These are phyloP conservation scores for Diaporthe nobilis DNA, from an alignment of 2,329 filamentous ascomycete genomes.

Conservation along the genomic window DNA sequence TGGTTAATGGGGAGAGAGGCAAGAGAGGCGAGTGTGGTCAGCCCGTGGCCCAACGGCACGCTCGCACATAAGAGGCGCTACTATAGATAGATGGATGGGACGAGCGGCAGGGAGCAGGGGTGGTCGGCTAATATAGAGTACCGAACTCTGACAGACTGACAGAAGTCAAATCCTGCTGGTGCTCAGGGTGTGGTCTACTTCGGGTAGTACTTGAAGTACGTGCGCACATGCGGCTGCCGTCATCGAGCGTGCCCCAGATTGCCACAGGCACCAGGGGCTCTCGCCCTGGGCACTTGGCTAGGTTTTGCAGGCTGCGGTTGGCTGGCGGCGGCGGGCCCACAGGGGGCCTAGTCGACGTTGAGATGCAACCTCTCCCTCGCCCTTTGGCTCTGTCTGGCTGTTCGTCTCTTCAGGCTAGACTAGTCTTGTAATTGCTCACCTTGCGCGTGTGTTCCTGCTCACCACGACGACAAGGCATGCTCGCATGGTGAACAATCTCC, in stretches of 20 bases:
- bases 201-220: background rate
- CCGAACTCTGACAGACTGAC: slow-evolving; percentile 28
- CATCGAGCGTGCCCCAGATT: slow-evolving; percentile 19
- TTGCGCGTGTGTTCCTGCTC: background rate
- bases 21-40: background rate
- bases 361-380: background rate
- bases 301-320: background rate
- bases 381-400: background rate
- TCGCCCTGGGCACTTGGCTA: background rate
- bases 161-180: slow-evolving; percentile 19
- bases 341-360: background rate
- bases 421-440: slow-evolving; percentile 11
- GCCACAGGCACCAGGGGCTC: background rate
- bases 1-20: background rate
- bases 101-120: background rate
- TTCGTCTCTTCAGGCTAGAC: background rate
- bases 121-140: slow-evolving; percentile 22
- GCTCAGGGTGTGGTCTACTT: background rate
- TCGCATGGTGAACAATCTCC: slow-evolving; percentile 4
- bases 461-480: background rate
- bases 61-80: background rate
- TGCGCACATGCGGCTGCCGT: background rate
- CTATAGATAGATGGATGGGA: slow-evolving; percentile 12
- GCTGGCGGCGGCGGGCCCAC: background rate
- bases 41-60: background rate